A percentile compares a stretch with the other conserved stretches of the same genome.
These are phyloP conservation scores for Coprinopsis strossmayeri DNA, from an alignment of 768 basidiomycete genomes.

Conservation along the genomic window DNA sequence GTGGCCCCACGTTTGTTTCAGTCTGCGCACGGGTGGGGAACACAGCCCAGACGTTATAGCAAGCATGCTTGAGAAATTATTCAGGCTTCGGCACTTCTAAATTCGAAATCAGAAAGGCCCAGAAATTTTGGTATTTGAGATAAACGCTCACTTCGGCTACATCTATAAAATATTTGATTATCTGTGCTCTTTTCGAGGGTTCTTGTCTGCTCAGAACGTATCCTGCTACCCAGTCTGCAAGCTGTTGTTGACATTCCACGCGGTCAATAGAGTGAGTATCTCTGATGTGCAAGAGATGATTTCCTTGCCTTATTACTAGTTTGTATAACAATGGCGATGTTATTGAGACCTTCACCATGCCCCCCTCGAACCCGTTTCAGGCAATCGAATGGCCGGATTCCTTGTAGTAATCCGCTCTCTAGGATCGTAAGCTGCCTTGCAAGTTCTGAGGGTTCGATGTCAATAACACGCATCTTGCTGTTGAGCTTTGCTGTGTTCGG, in stretches of 20 bases:
- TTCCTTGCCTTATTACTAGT: constrained; percentile 69
- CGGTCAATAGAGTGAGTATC: not conserved
- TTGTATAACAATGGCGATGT: constrained; percentile 80
- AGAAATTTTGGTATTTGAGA: no score
- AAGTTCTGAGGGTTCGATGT: constrained; percentile 82
- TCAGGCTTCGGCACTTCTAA: constrained; percentile 81
- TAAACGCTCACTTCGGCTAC: constrained; percentile 72
- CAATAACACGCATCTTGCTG: constrained; percentile 71
- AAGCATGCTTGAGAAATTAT: constrained; percentile 94
- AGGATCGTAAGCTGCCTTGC: constrained; percentile 89
- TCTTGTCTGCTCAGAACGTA: constrained; percentile 72
- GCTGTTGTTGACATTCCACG: constrained; percentile 34
- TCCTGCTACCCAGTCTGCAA: constrained; percentile 88
- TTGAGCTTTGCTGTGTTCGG: constrained; percentile 64
- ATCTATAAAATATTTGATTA: constrained; percentile 84
- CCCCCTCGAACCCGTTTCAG: constrained; percentile 71
- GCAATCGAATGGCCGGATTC: constrained; percentile 85
- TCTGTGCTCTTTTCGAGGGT: constrained; percentile 66
- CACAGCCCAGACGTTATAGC: constrained; percentile 91
- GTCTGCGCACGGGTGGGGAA: constrained; percentile 82
- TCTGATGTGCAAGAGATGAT: not conserved
- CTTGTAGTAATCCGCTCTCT: constrained; percentile 79
- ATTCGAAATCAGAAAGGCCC: no score
- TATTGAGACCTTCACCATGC: constrained; percentile 63
- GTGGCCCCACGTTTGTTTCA: constrained; percentile 91